These are phyloP conservation scores for Discostella pseudostelligera DNA, from an alignment of 108 stramenopile genomes.

Conservation along the genomic window DNA sequence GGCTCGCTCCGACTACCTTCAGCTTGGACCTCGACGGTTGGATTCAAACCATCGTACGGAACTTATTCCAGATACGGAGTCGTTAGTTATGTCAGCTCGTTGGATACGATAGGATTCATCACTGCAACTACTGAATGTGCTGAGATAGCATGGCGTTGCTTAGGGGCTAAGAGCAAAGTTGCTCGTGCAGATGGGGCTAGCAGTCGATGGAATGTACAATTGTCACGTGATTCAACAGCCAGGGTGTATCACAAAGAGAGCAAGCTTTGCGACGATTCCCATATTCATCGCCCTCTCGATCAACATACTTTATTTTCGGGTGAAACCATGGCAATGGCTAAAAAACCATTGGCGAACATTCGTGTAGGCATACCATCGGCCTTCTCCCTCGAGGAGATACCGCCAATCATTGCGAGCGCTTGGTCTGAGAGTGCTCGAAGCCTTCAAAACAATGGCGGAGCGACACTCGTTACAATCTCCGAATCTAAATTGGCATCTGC, in stretches of 20 bases:
- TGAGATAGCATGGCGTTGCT: slow-evolving; percentile 48
- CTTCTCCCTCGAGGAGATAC: slow-evolving; percentile 75
- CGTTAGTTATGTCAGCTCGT: slow-evolving; percentile 92
- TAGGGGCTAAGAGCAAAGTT: slow-evolving; percentile 16
- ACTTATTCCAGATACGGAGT: slow-evolving; percentile 88
- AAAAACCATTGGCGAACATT: slow-evolving; percentile 50
- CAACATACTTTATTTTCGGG: not conserved
- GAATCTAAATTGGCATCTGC: slow-evolving; percentile 59
- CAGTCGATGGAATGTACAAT: slow-evolving; percentile 17
- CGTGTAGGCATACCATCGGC: slow-evolving; percentile 83
- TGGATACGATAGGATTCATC: slow-evolving; percentile 92
- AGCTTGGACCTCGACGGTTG: slow-evolving; percentile 92
- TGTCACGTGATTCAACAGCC: slow-evolving; percentile 63
- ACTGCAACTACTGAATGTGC: slow-evolving; percentile 65
- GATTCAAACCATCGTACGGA: slow-evolving; percentile 97
- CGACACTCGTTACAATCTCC: slow-evolving; percentile 51
- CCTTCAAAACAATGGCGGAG: slow-evolving; percentile 56
- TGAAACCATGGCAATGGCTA: not conserved
- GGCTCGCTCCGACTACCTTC: slow-evolving; percentile 95
- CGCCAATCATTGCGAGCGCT: slow-evolving; percentile 48
- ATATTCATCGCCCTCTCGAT: not conserved
- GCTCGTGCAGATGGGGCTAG: not conserved
- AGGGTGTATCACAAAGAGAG: slow-evolving; percentile 30
- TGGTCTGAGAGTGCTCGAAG: slow-evolving; percentile 58
- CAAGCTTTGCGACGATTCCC: slow-evolving; percentile 3